A percentile compares a stretch with the other conserved stretches of the same genome.
These are phyloP conservation scores for Cyclanthera cordifolia DNA, from an alignment of 306 rosid species.

Conservation along the genomic window DNA sequence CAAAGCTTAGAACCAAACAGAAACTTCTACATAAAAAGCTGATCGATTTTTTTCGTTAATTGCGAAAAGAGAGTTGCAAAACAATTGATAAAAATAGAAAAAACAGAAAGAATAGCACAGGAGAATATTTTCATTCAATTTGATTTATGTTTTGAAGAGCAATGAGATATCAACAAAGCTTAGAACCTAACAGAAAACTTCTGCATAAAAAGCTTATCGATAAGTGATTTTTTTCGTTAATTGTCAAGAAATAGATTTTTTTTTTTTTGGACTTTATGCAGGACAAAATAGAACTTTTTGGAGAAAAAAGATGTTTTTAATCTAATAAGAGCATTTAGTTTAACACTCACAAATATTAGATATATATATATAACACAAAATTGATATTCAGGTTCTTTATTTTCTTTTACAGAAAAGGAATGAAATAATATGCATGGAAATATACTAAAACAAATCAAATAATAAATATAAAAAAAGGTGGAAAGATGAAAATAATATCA, in stretches of 20 bases:
- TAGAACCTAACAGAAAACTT: too few species aligned
- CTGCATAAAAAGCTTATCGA: too few species aligned
- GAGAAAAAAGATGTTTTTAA: not conserved
- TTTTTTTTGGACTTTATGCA: not conserved
- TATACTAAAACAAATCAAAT: not conserved
- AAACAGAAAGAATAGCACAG: not conserved
- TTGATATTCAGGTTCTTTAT: not conserved
- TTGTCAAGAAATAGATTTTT: too few species aligned
- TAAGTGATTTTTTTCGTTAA: too few species aligned
- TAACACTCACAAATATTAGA: too few species aligned
- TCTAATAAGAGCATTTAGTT: not conserved
- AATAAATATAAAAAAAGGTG: not conserved
- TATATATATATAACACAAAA: not conserved
- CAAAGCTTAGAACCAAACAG: too few species aligned
- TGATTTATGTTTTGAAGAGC: not conserved
- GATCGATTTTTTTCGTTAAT: too few species aligned
- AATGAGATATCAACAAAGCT: not conserved
- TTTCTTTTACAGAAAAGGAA: not conserved
- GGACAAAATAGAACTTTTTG: not conserved
- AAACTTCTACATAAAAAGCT: too few species aligned
- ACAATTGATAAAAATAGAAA: not conserved
- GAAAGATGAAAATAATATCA: not conserved
- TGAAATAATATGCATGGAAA: not conserved
- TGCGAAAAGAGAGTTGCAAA: conserved; percentile 4
- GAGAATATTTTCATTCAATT: not conserved